A percentile compares a stretch with the other conserved stretches of the same genome.
phyloP scores from a whole-genome alignment of 208 protist species.

The Tritrichomonas foetus region DNA sequence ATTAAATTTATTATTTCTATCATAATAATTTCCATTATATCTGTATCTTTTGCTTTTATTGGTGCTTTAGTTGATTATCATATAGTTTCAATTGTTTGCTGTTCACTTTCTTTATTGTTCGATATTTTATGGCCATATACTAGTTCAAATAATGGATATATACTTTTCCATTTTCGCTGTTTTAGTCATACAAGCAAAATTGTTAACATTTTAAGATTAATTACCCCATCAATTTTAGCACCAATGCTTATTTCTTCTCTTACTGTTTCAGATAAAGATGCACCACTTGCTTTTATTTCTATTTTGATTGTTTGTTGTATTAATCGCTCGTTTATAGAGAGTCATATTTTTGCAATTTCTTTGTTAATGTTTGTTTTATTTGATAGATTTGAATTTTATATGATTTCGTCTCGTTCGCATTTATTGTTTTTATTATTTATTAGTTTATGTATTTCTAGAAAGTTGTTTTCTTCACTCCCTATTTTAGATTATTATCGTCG shows the following conservation, averaged over 20 bases:
- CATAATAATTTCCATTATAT: neutral
- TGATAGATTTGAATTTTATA: neutral
- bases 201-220: neutral
- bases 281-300: neutral
- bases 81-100: too few species aligned
- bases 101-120: neutral
- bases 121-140: neutral
- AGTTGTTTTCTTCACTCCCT: neutral
- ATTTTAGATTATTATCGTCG: neutral
- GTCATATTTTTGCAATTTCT: neutral
- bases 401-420: too few species aligned
- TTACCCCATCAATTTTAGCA: neutral
- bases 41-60: neutral
- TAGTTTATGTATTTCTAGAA: neutral
- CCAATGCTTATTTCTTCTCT: neutral
- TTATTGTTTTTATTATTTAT: neutral
- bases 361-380: neutral
- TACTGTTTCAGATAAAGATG: neutral
- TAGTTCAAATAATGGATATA: neutral
- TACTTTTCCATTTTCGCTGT: neutral
- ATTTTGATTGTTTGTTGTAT: neutral
- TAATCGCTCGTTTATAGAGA: neutral
- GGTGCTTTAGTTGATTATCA: too few species aligned
- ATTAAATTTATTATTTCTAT: neutral
- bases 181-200: neutral